A percentile compares a stretch with the other conserved stretches of the same genome.
Conservation (phyloP, 2,329 filamentous ascomycete genomes). For the Myriosclerotinia scirpicola region DNA sequence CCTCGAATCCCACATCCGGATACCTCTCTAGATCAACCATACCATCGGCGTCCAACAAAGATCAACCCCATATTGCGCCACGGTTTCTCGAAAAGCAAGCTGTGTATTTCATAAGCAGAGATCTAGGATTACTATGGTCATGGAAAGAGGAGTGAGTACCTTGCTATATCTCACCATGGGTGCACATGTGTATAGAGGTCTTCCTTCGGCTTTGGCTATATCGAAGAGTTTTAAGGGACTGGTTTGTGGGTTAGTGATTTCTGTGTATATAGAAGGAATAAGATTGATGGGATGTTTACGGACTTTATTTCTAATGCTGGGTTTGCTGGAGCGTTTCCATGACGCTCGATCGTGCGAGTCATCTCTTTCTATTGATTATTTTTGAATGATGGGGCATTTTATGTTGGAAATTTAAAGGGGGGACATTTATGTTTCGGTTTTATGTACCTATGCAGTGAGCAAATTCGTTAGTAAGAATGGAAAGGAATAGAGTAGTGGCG, state of each 20-base stretch:
- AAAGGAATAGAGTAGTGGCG: neutral
- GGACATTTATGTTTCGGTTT: neutral
- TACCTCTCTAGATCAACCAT: neutral
- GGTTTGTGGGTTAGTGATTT: neutral
- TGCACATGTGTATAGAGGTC: slow-evolving; percentile 59
- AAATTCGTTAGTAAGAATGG: neutral
- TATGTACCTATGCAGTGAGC: too few relatives aligned
- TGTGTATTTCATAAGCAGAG: slow-evolving; percentile 36
- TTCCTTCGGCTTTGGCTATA: slow-evolving; percentile 50
- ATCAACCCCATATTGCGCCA: slow-evolving; percentile 63
- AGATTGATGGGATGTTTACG: neutral
- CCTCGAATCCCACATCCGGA: too few relatives aligned
- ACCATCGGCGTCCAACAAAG: slow-evolving; percentile 71
- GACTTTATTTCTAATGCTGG: slow-evolving; percentile 22
- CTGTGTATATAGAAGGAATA: neutral
- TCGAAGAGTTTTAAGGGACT: slow-evolving; percentile 61
- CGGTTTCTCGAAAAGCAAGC: slow-evolving; percentile 68
- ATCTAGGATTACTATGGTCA: too few relatives aligned
- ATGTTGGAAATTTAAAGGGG: neutral
- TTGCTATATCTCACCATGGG: slow-evolving; percentile 71
- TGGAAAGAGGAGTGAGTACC: slow-evolving; percentile 35
- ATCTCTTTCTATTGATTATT: neutral
- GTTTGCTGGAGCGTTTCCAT: neutral
- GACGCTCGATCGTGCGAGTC: neutral
- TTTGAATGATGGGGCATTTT: neutral